Evolutionary conservation across 108 stramenopile genomes (phyloP).

Genomic region (Discostella pseudostelligera): DNA sequence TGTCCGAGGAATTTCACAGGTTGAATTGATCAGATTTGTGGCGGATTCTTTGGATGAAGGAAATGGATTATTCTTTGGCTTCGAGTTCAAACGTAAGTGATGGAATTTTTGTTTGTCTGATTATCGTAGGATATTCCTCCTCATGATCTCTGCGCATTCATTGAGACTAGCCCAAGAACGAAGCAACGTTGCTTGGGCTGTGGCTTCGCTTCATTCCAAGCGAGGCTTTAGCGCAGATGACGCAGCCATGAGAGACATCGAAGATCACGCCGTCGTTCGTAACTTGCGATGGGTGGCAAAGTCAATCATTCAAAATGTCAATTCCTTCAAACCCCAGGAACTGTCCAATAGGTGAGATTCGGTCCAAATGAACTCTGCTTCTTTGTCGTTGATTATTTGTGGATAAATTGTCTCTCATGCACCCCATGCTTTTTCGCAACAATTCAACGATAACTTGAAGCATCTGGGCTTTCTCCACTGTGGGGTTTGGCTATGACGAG

Average conservation of each 20-base stretch:
- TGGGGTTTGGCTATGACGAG: constrained; percentile 69
- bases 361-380: background rate
- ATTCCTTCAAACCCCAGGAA: constrained; percentile 76
- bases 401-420: too few relatives aligned
- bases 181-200: constrained; percentile 71
- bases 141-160: background rate
- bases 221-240: constrained; percentile 13
- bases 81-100: constrained; percentile 73
- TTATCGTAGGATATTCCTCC: background rate
- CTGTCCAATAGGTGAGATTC: constrained; percentile 26
- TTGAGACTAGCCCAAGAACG: constrained; percentile 3
- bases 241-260: constrained; percentile 11
- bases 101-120: too few relatives aligned
- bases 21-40: constrained; percentile 52
- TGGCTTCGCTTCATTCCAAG: constrained; percentile 70
- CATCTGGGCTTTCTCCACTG: constrained; percentile 73
- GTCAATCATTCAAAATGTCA: constrained; percentile 38
- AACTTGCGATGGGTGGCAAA: constrained; percentile 61
- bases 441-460: constrained; percentile 27
- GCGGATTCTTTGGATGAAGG: constrained; percentile 59
- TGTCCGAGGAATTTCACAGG: constrained; percentile 35
- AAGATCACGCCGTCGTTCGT: constrained; percentile 54
- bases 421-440: too few relatives aligned
- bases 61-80: constrained; percentile 49
- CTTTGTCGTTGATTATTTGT: too few relatives aligned